Percentiles rank a stretch among this genome's conserved stretches.
These are phyloP conservation scores for Penicillium daleae DNA, from an alignment of 495 filamentous ascomycete genomes.

Conservation along the genomic window DNA sequence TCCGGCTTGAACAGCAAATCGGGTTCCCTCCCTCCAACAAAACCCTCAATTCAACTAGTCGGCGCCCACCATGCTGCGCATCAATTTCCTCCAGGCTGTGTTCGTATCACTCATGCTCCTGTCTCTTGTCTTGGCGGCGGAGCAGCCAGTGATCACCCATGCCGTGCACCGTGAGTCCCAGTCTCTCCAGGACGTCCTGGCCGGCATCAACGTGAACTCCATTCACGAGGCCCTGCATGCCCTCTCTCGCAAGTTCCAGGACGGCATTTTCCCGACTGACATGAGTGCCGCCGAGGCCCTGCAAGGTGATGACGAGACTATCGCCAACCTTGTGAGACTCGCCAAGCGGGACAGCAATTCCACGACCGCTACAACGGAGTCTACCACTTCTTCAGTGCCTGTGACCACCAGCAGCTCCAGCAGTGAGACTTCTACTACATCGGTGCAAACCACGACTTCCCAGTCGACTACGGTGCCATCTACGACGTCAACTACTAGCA, in stretches of 20 bases:
- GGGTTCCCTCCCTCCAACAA: constrained; percentile 12
- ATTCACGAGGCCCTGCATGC: constrained; percentile 56
- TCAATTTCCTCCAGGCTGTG: constrained; percentile 30
- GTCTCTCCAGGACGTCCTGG: constrained; percentile 46
- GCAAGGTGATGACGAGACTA: constrained; percentile 47
- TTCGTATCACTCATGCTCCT: constrained; percentile 26
- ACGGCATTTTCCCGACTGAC: constrained; percentile 56
- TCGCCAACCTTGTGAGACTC: constrained; percentile 48
- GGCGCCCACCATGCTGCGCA: constrained; percentile 25
- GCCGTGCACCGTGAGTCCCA: constrained; percentile 34
- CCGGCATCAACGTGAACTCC: constrained; percentile 41
- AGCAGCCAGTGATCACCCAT: constrained; percentile 19
- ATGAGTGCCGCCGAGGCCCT: constrained; percentile 51
- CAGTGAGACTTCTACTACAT: constrained; percentile 9
- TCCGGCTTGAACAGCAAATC: constrained; percentile 7
- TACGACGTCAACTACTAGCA: constrained; percentile 14
- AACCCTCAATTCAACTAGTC: constrained; percentile 26
- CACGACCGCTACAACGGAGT: constrained; percentile 26
- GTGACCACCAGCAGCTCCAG: constrained; percentile 1
- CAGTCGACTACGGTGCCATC: constrained; percentile 5
- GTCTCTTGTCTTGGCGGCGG: constrained; percentile 26
- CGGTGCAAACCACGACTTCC: constrained; percentile 18
- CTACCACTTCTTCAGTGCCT: constrained; percentile 7
- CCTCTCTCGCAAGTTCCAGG: constrained; percentile 51
- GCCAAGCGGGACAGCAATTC: constrained; percentile 46